Conservation (phyloP, 305 asterid genomes). For the Fraxinus albicans region DNA sequence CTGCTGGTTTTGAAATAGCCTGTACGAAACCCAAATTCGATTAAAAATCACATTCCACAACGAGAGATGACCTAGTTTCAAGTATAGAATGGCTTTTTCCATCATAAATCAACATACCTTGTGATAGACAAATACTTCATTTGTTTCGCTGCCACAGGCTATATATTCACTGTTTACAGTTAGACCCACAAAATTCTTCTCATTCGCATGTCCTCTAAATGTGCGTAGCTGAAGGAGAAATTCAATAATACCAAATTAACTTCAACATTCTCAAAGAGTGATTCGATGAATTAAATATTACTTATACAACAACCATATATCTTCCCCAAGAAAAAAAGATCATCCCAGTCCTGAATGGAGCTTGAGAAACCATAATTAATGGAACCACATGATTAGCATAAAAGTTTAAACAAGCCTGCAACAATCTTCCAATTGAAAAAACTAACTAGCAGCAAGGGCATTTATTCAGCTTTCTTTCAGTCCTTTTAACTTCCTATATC, state of each 20-base stretch:
- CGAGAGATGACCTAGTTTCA: neutral
- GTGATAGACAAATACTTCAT: constrained; percentile 77
- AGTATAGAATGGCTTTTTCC: neutral
- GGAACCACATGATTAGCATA: neutral
- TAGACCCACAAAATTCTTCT: constrained; percentile 82
- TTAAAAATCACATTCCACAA: neutral
- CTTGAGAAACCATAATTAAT: neutral
- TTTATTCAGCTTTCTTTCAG: neutral
- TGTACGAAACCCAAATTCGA: constrained; percentile 19
- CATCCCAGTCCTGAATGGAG: neutral
- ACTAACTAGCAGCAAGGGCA: neutral
- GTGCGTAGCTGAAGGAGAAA: constrained; percentile 57
- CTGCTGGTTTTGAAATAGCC: constrained; percentile 83
- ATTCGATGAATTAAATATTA: neutral
- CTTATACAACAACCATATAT: neutral
- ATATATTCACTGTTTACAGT: constrained; percentile 62
- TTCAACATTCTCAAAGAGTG: neutral
- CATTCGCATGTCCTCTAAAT: constrained; percentile 74
- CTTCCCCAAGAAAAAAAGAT: neutral
- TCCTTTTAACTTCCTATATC: neutral
- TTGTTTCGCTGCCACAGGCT: constrained; percentile 91
- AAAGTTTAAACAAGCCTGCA: neutral
- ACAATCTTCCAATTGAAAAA: neutral
- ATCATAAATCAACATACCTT: constrained; percentile 41
- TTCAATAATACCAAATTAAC: constrained; percentile 9